phyloP scores from a whole-genome alignment of 1,284 basidiomycete species.

The Cutaneotrichosporon sp. region DNA sequence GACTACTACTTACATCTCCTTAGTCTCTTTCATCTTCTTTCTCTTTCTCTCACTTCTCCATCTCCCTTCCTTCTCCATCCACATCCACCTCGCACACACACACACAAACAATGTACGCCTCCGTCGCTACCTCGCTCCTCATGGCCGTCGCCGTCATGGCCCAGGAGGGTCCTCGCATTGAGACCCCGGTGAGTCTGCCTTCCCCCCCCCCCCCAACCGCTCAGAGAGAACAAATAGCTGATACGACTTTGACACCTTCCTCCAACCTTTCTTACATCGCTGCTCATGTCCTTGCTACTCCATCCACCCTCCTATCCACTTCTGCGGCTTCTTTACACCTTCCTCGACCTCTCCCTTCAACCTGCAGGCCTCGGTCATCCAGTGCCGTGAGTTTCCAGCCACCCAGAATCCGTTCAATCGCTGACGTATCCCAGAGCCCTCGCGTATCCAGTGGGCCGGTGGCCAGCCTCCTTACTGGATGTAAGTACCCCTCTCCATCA shows the following conservation, averaged over 20 bases:
- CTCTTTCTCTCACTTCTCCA: conserved; percentile 3
- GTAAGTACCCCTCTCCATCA: conserved; percentile 32
- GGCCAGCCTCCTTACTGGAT: conserved; percentile 67
- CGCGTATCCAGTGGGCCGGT: conserved; percentile 60
- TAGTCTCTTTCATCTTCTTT: conserved; percentile 10
- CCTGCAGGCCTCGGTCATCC: conserved; percentile 49
- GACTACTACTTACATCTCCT: background rate
- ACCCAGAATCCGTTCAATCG: background rate
- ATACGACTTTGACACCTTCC: background rate
- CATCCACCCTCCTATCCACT: background rate
- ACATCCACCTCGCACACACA: background rate
- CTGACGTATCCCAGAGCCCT: conserved; percentile 35
- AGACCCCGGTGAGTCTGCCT: conserved; percentile 16
- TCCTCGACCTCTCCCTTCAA: background rate
- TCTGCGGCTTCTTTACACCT: background rate
- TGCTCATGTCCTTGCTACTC: background rate
- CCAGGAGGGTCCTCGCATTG: conserved; percentile 16
- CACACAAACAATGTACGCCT: conserved; percentile 12
- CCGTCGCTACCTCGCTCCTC: conserved; percentile 8
- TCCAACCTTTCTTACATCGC: background rate
- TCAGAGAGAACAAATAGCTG: background rate
- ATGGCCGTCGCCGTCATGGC: conserved; percentile 27
- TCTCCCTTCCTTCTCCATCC: background rate
- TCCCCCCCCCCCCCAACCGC: background rate
- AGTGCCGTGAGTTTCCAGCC: conserved; percentile 53